A percentile compares a stretch with the other conserved stretches of the same genome.
These are phyloP conservation scores for Chaetomium tenue DNA, from an alignment of 495 filamentous ascomycete genomes.

Conservation along the genomic window DNA sequence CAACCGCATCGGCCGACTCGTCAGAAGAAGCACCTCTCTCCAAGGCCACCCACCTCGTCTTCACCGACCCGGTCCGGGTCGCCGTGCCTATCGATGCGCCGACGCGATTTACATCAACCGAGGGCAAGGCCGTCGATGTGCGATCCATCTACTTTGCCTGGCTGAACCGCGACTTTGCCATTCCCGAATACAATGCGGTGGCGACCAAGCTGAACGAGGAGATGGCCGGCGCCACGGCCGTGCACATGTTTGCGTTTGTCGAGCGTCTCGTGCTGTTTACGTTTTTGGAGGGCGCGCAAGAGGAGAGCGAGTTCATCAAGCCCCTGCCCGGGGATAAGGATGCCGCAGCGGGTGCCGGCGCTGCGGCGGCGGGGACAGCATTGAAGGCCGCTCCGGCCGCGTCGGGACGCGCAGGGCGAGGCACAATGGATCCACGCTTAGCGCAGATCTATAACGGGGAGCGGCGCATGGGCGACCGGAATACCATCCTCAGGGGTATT, in stretches of 20 bases:
- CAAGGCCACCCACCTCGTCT: conserved; percentile 77
- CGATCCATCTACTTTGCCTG: conserved; percentile 94
- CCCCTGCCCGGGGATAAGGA: conserved; percentile 64
- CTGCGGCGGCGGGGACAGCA: conserved; percentile 44
- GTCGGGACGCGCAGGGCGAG: conserved; percentile 53
- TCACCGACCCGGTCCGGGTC: conserved; percentile 60
- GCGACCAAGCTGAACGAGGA: conserved; percentile 79
- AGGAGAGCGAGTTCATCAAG: conserved; percentile 90
- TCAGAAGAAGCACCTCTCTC: conserved; percentile 55
- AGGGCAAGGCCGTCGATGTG: conserved; percentile 70
- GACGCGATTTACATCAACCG: conserved; percentile 76
- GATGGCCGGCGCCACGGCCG: conserved; percentile 59
- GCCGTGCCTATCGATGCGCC: conserved; percentile 69
- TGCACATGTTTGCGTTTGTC: conserved; percentile 84
- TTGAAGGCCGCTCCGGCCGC: conserved; percentile 53
- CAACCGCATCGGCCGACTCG: conserved; percentile 62
- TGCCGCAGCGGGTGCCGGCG: conserved; percentile 46
- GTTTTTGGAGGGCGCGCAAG: conserved; percentile 84
- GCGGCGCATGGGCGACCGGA: conserved; percentile 86
- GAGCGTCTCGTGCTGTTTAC: conserved; percentile 86
- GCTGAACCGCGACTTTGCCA: conserved; percentile 82
- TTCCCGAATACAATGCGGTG: conserved; percentile 83
- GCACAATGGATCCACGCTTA: conserved; percentile 72
- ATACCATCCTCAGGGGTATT: conserved; percentile 80
- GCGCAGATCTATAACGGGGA: conserved; percentile 88